Evolutionary conservation across 2,329 filamentous ascomycete species (phyloP).

Genomic region (Pseudocercospora fijiensis): DNA sequence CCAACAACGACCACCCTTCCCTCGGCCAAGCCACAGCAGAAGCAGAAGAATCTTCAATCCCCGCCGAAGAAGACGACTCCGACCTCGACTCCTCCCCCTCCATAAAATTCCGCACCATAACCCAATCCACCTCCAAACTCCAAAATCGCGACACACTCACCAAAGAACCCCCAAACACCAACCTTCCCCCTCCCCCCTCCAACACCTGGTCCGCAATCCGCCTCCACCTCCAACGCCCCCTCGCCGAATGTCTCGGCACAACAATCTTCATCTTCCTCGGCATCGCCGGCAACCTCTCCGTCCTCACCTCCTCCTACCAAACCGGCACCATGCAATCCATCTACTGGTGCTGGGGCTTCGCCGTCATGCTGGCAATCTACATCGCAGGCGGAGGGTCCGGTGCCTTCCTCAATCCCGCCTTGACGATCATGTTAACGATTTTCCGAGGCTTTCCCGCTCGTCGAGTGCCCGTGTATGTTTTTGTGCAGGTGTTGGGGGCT

Average conservation of each 20-base stretch:
- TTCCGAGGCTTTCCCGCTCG: conserved; percentile 55
- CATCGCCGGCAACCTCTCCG: conserved; percentile 31
- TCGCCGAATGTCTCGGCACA: conserved; percentile 61
- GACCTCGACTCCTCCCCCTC: conserved; percentile 3
- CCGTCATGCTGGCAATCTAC: conserved; percentile 51
- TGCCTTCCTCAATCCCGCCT: conserved; percentile 50
- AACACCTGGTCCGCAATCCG: conserved; percentile 57
- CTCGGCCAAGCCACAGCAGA: neutral
- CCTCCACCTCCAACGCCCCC: conserved; percentile 55
- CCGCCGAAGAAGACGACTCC: neutral
- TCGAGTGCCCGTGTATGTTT: conserved; percentile 52
- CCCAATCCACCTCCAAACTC: conserved; percentile 12
- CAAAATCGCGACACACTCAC: conserved; percentile 14
- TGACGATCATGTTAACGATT: conserved; percentile 45
- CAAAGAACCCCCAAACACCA: conserved; percentile 12
- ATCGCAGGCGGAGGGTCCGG: conserved; percentile 48
- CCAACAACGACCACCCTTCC: neutral
- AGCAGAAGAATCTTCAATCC: neutral
- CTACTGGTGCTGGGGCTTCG: conserved; percentile 53
- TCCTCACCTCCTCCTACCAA: conserved; percentile 44
- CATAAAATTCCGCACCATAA: conserved; percentile 9
- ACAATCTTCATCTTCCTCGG: conserved; percentile 33
- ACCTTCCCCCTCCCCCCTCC: conserved; percentile 14
- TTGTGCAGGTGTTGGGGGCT: conserved; percentile 55
- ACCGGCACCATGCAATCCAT: conserved; percentile 27